These are phyloP conservation scores for Pelargonium australe DNA, from an alignment of 441 rosid genomes.

Conservation along the genomic window DNA sequence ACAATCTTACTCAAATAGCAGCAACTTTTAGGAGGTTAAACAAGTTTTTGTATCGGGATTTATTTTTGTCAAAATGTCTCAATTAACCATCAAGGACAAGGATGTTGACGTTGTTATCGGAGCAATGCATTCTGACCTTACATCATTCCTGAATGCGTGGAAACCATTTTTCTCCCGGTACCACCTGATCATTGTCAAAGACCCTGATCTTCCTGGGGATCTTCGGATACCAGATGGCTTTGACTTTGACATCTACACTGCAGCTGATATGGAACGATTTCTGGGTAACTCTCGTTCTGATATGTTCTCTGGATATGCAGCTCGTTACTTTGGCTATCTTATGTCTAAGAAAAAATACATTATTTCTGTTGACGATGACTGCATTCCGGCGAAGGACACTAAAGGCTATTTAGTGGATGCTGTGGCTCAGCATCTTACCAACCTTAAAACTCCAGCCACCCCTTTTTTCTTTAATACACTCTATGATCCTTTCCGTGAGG, in stretches of 20 bases:
- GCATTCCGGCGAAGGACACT: constrained; percentile 69
- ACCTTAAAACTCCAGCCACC: constrained; percentile 74
- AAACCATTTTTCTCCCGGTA: constrained; percentile 53
- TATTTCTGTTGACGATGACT: constrained; percentile 77
- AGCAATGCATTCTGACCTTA: constrained; percentile 66
- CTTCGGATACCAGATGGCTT: constrained; percentile 81
- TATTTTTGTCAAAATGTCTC: constrained; percentile 42
- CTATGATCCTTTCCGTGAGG: constrained; percentile 72
- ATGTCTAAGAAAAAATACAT: constrained; percentile 71
- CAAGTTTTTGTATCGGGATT: constrained; percentile 15
- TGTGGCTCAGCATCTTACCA: constrained; percentile 64
- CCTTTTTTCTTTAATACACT: constrained; percentile 93
- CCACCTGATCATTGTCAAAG: constrained; percentile 83
- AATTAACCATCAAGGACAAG: constrained; percentile 39
- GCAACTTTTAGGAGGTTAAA: constrained; percentile 16
- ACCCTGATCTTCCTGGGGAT: constrained; percentile 81
- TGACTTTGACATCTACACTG: constrained; percentile 57
- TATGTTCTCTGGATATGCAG: constrained; percentile 75
- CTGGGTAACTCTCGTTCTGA: constrained; percentile 48
- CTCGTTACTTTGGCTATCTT: constrained; percentile 88
- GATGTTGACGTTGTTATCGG: constrained; percentile 92
- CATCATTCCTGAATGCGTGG: constrained; percentile 70
- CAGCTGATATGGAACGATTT: constrained; percentile 56
- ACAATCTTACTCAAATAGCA: constrained; percentile 5
- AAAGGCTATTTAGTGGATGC: constrained; percentile 63